phyloP scores from a whole-genome alignment of 1,284 basidiomycete species.

The Rhodotorula sp. region DNA sequence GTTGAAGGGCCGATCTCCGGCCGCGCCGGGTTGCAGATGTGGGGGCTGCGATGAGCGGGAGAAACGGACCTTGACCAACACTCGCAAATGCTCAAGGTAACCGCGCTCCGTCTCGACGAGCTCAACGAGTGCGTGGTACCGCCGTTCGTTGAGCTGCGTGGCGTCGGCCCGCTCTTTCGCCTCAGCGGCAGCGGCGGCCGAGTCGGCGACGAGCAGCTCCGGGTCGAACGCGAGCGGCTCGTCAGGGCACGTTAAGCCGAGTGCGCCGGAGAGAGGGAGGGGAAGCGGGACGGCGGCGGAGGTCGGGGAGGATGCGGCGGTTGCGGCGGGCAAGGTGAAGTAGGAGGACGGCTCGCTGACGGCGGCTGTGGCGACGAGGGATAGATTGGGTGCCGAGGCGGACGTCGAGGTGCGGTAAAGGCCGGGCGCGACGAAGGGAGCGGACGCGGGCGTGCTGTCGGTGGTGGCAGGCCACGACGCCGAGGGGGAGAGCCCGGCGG shows the following conservation, averaged over 20 bases:
- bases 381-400: conserved; percentile 23
- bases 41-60: neutral
- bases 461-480: neutral
- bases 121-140: conserved; percentile 71
- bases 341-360: neutral
- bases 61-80: conserved; percentile 66
- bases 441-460: neutral
- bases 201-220: conserved; percentile 6
- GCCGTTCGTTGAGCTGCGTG: conserved; percentile 21
- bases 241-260: neutral
- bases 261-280: neutral
- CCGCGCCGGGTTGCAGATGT: neutral
- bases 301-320: conserved; percentile 5
- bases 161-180: neutral
- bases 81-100: conserved; percentile 74
- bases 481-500: neutral
- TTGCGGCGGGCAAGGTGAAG: conserved; percentile 2
- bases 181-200: neutral
- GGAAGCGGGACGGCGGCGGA: neutral
- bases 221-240: neutral
- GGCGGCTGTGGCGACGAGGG: conserved; percentile 3
- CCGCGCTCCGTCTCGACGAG: conserved; percentile 77
- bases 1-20: neutral
- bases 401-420: conserved; percentile 4
- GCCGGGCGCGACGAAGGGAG: neutral